phyloP scores from a whole-genome alignment of 1,284 basidiomycete genomes.

The Pyrrhoderma noxium region DNA sequence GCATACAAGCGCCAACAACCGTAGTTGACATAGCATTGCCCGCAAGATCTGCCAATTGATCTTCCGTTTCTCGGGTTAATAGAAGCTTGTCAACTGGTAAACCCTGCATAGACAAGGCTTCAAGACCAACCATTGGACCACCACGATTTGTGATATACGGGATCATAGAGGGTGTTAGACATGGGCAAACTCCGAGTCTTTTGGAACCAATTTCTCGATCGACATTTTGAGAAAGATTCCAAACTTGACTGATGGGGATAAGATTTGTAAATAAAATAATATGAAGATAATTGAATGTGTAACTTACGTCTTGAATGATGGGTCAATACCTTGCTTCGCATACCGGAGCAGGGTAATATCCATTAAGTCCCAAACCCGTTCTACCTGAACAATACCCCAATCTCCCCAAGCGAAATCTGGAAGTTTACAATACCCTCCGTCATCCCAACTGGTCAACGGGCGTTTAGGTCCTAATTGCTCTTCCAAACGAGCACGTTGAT shows the following conservation, averaged over 20 bases:
- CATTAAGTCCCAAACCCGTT: conserved; percentile 91
- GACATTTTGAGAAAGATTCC: conserved; percentile 98
- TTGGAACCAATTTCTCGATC: conserved; percentile 81
- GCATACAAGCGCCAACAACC: conserved; percentile 86
- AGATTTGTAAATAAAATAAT: too few species aligned
- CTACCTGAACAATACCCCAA: conserved; percentile 87
- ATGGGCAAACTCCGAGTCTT: conserved; percentile 81
- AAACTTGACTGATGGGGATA: conserved; percentile 57
- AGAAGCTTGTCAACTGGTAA: conserved; percentile 88
- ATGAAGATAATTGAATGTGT: conserved; percentile 10
- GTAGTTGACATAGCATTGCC: conserved; percentile 98
- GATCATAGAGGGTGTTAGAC: conserved; percentile 93
- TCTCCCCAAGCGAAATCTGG: conserved; percentile 93
- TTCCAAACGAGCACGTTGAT: conserved; percentile 81
- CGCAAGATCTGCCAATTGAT: conserved; percentile 89
- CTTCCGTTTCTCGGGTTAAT: conserved; percentile 87
- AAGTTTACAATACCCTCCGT: conserved; percentile 83
- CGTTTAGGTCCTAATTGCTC: conserved; percentile 79
- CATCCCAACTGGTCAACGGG: conserved; percentile 90
- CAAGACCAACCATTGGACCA: conserved; percentile 91
- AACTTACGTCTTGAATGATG: conserved; percentile 78
- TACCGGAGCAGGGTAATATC: conserved; percentile 84
- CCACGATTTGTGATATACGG: conserved; percentile 94
- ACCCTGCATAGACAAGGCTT: conserved; percentile 90
- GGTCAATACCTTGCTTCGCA: conserved; percentile 74